Conservation (phyloP, 2,329 filamentous ascomycete genomes). For the Thielaviopsis musarum region DNA sequence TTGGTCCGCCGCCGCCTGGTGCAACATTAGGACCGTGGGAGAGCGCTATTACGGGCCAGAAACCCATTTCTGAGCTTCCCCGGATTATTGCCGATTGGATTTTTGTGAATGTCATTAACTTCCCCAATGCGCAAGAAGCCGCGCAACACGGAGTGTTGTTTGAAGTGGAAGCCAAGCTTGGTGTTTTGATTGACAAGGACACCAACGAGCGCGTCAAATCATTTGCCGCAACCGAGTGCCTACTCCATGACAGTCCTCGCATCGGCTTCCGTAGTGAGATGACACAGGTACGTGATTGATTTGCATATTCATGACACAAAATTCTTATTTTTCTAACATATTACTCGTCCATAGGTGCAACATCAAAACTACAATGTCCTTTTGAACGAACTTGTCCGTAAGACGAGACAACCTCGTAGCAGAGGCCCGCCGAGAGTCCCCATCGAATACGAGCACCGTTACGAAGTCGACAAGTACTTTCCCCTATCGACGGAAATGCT, state of each 20-base stretch:
- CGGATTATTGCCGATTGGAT: conserved; percentile 68
- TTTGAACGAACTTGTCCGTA: conserved; percentile 49
- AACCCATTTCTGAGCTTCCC: conserved; percentile 59
- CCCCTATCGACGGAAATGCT: conserved; percentile 47
- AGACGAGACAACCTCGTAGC: neutral
- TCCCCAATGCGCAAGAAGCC: conserved; percentile 48
- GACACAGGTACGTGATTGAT: conserved; percentile 52
- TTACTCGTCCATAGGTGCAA: conserved; percentile 38
- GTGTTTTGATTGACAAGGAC: conserved; percentile 58
- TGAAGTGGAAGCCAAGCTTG: conserved; percentile 90
- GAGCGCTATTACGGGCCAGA: conserved; percentile 48
- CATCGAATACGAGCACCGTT: conserved; percentile 66
- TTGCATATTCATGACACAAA: neutral
- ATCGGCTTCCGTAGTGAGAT: conserved; percentile 73
- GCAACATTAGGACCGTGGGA: conserved; percentile 40
- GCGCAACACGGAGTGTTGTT: conserved; percentile 52
- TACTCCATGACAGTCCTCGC: conserved; percentile 44
- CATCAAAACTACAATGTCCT: conserved; percentile 74
- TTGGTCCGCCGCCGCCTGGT: neutral
- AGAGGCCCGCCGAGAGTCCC: conserved; percentile 33
- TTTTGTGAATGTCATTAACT: conserved; percentile 51
- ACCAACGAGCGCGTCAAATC: conserved; percentile 52
- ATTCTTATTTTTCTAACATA: neutral
- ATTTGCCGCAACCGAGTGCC: conserved; percentile 51
- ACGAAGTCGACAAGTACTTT: conserved; percentile 72